Base-by-base conservation (phyloP, 441 rosid genomes). In the Euphorbia schlechtendalii region DNA sequence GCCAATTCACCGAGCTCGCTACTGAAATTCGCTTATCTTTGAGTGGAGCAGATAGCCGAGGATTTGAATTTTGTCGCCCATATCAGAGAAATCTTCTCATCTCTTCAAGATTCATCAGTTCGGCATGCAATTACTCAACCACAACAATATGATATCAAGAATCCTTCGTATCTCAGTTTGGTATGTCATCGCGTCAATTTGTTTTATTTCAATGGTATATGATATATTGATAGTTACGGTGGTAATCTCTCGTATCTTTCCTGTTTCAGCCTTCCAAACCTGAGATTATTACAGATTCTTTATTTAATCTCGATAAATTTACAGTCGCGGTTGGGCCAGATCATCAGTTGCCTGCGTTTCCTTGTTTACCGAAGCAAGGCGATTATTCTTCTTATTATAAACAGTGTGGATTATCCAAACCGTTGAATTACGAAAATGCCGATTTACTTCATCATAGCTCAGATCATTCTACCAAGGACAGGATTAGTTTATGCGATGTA, bases 1-100 rank as follows among this genome's bases (percentile, higher is more conserved):
- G 36, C 17, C 55, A 38, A 17, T 40, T 54, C 38, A 40, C 8
- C n/a, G 46, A 2, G 27, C 20, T n/a, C 41, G 34, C 20, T 54
- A 18, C 48, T 59, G 48, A 54, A 63, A 56, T 51, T 30, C 59
- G 17, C 24, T 14, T 58, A 40, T 66, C 62, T 69, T 71, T 74
- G 78, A 51, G 59, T 79, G 77, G 80, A 73, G 61, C 87, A 92
- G 98, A 78, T 85, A 57, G 59, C 64, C 27, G 98, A 81, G 86
- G 89, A 86, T 82, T 65, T 69, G 78, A 83, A 80, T 71, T 71
- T 84, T 74, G 89, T 88, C 69, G 71, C 76, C 59, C 83, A 79
- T 77, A 81, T 92, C 56, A 83, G 74, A 78, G 83, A 84, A 63
- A 76, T 76, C 69, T 86, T 87, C 77, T 81, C 67, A 13, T 64